Evolutionary conservation across 202 grass and related monocot genomes (phyloP).

Genomic region (Sporobolus alterniflorus): DNA sequence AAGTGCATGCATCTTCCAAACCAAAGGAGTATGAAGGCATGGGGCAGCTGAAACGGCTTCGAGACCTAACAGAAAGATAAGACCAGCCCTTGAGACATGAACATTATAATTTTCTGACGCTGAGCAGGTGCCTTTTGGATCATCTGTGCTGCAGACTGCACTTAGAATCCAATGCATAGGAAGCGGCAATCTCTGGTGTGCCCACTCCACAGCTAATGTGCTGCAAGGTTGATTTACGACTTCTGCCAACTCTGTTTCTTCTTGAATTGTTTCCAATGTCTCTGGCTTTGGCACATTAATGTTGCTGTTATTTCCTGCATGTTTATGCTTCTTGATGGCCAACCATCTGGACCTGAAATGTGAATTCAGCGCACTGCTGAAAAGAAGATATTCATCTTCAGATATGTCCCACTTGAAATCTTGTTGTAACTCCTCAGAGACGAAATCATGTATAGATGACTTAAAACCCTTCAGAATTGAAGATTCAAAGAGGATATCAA

Average conservation of each 20-base stretch:
- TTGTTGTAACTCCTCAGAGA: constrained; percentile 46
- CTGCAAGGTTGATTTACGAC: constrained; percentile 41
- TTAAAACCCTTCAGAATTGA: constrained; percentile 72
- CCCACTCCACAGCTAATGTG: constrained; percentile 68
- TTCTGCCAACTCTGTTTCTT: constrained; percentile 71
- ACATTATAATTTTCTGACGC: constrained; percentile 37
- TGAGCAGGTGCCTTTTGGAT: constrained; percentile 47
- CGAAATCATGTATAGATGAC: constrained; percentile 59
- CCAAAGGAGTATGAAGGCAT: constrained; percentile 56
- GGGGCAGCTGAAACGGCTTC: constrained; percentile 66
- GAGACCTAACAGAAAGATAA: constrained; percentile 84
- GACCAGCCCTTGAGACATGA: constrained; percentile 70
- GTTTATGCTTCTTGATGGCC: constrained; percentile 60
- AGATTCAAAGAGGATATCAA: constrained; percentile 67
- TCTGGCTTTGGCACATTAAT: constrained; percentile 34
- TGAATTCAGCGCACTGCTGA: constrained; percentile 74
- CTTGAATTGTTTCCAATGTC: constrained; percentile 79
- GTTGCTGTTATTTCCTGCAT: constrained; percentile 34
- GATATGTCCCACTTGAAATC: constrained; percentile 62
- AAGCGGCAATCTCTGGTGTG: constrained; percentile 83
- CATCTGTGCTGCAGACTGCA: constrained; percentile 69
- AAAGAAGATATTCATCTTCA: constrained; percentile 78
- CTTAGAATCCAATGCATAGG: constrained; percentile 91
- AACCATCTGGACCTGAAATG: constrained; percentile 93
- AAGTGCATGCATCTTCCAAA: constrained; percentile 96